Evolutionary conservation across 257 asterid genomes (phyloP), one percentile per base, ranked within the genome.

Genomic region (Nicotiana obtusifolia): DNA sequence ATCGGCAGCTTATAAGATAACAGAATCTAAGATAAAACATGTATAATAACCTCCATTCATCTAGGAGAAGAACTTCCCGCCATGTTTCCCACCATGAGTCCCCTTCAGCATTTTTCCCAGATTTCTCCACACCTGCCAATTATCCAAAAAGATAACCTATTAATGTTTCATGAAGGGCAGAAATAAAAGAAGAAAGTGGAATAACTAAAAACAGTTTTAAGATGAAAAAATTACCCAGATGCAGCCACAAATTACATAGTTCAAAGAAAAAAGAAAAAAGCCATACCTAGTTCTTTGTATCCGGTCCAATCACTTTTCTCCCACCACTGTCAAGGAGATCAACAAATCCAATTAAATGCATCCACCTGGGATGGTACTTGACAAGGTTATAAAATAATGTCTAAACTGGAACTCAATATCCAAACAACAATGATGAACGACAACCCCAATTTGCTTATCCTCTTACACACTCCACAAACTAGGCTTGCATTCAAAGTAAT

Each of bases 31-130:
- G 28, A 82, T 17, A 59, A 56, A 80, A 85, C 16, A 57, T 49
- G 35, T 9, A 16, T 24, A 17, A 41, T 82, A 83, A 96, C 99
- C 99, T 96, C 99, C 99, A 96, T 81, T 94, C 98, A 88, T 96
- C 99, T 80, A 92, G 98, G 87, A 93, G 94, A 83, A 96, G 97
- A 86, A 91, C 98, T 88, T 96, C 99, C 82, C 93, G 89, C 99
- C 99, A 96, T 5, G 99, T 96, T 87, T 96, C 99, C 98, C 99
- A 96, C 99, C 99, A 96, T 64, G 97, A 89, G 86, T 96, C 99
- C 64, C 98, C 99, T 86, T 91, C 98, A 31, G 89, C 91, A 89
- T 96, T 96, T 85, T 87, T 91, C 69, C 99, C 99, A 8, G 99
- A 96, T 90, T 96, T 96, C 88, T 96, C 99, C 13, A 96, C 99